Evolutionary conservation across 2,329 filamentous ascomycete species (phyloP), one percentile per base, ranked within the genome.

Genomic region (Rhinocladiella mackenziei): DNA sequence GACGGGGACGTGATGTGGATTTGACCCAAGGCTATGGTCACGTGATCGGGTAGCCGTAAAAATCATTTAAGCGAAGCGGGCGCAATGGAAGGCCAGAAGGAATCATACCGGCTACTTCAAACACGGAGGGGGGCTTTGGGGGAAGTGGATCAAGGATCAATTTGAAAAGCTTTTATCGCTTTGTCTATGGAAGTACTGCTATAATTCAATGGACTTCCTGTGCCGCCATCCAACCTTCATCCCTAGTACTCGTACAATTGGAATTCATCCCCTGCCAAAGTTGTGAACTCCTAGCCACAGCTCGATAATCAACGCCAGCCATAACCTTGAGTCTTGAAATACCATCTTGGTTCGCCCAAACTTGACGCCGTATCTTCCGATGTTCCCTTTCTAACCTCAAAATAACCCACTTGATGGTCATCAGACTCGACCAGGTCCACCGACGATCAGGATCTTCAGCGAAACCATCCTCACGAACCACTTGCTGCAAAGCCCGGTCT

Each of bases 401-500:
- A 55, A 72, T 69, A 41, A 65, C 64, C 65, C 66, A 71, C 42
- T 62, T 61, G 56, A 70, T 63, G 41, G 69, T 70, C 57, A 71
- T 64, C 43, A 72, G 62, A 55, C 63, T 68, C 63, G 67, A 66
- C 67, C 67, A 71, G 58, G 60, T 56, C 60, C 56, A 59, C 53
- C 52, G 52, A 56, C 59, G 60, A 62, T 61, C 56, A 52, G 55
- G 54, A 58, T 60, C 60, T 49, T 59, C 49, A 55, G 60, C 60
- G 60, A 59, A 58, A 42, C 63, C 57, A 52, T 58, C 60, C 57
- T 67, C 64, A 60, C 65, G 68, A 65, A 66, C 65, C 61, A 67
- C 67, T 62, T 67, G 68, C 68, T 72, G 70, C 70, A 72, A 71
- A 66, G 68, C 69, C 67, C 65, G 66, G 67, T 69, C 70, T 66